Percentiles rank a stretch among this genome's conserved stretches.
phyloP scores from a whole-genome alignment of 352 stramenopile species.

The Thalassiosira exigua region DNA sequence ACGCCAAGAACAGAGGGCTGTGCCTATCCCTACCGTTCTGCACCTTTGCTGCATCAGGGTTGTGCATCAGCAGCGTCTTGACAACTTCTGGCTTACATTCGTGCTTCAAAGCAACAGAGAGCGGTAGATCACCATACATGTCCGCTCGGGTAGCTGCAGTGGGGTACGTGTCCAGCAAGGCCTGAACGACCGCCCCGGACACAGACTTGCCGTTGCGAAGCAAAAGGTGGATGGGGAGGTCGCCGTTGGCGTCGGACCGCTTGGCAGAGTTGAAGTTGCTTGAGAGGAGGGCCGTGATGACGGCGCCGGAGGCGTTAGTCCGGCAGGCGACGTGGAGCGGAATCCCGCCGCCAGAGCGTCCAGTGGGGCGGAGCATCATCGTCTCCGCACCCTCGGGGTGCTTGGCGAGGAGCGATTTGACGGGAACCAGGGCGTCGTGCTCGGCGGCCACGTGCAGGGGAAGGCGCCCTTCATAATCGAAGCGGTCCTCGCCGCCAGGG shows the following conservation, averaged over 20 bases:
- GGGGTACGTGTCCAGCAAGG: slow-evolving; percentile 78
- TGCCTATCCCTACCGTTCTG: slow-evolving; percentile 80
- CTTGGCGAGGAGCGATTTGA: slow-evolving; percentile 80
- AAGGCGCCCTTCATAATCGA: slow-evolving; percentile 78
- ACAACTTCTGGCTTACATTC: slow-evolving; percentile 78
- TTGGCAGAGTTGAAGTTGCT: slow-evolving; percentile 85
- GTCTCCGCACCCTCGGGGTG: slow-evolving; percentile 82
- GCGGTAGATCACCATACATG: slow-evolving; percentile 83
- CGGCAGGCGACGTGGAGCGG: slow-evolving; percentile 82
- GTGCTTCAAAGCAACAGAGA: slow-evolving; percentile 80
- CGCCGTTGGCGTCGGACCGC: slow-evolving; percentile 81
- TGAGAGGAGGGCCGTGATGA: slow-evolving; percentile 80
- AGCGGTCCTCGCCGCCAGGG: slow-evolving; percentile 75
- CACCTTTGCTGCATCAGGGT: slow-evolving; percentile 75
- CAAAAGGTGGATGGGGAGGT: slow-evolving; percentile 82
- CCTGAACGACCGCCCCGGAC: slow-evolving; percentile 79
- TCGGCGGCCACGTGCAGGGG: slow-evolving; percentile 83
- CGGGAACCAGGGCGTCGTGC: slow-evolving; percentile 78
- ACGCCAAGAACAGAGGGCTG: slow-evolving; percentile 78
- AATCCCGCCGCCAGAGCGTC: slow-evolving; percentile 77
- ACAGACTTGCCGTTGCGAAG: slow-evolving; percentile 80
- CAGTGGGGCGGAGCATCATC: slow-evolving; percentile 80
- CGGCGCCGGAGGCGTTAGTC: slow-evolving; percentile 76
- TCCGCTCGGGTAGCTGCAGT: slow-evolving; percentile 77
- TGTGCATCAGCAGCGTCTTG: slow-evolving; percentile 82